phyloP scores from a whole-genome alignment of 257 asterid genomes.

The Fraxinus americana region DNA sequence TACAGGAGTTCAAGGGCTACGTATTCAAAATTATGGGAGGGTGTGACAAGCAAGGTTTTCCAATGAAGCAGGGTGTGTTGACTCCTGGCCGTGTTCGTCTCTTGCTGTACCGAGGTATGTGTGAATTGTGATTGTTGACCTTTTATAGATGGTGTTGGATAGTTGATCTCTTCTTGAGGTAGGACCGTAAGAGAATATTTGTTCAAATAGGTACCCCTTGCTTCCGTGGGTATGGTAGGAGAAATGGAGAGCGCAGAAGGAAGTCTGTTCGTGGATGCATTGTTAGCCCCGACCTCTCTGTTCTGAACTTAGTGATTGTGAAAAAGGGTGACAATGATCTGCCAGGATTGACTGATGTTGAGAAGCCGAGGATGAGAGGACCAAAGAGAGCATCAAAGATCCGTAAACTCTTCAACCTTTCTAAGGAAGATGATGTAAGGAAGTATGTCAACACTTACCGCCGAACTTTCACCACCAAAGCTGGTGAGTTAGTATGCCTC shows the following conservation, averaged over 20 bases:
- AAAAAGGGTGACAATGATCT: constrained; percentile 26
- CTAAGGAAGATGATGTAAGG: constrained; percentile 29
- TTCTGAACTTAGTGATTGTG: constrained; percentile 19
- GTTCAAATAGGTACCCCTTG: constrained; percentile 24
- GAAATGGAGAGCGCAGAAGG: constrained; percentile 35
- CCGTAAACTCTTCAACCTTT: constrained; percentile 29
- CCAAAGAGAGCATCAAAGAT: constrained; percentile 32
- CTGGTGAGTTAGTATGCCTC: constrained; percentile 24
- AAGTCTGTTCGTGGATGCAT: constrained; percentile 37
- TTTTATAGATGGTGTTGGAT: neutral
- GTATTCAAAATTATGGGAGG: constrained; percentile 66
- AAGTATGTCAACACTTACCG: constrained; percentile 48
- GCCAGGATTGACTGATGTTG: constrained; percentile 25
- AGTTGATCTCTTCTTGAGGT: neutral
- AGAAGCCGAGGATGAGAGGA: constrained; percentile 30
- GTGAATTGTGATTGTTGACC: neutral
- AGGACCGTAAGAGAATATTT: neutral
- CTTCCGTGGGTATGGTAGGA: constrained; percentile 33
- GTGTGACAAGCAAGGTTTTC: constrained; percentile 65
- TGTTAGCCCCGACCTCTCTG: constrained; percentile 30
- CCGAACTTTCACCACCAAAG: constrained; percentile 43
- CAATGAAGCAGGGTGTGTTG: constrained; percentile 67
- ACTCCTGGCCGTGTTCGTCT: constrained; percentile 59
- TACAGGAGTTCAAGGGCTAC: constrained; percentile 53
- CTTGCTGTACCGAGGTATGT: constrained; percentile 47